Percentiles rank a stretch among this genome's conserved stretches.
Conservation (phyloP, 2,329 filamentous ascomycete genomes). For the Xylariaceae sp. region DNA sequence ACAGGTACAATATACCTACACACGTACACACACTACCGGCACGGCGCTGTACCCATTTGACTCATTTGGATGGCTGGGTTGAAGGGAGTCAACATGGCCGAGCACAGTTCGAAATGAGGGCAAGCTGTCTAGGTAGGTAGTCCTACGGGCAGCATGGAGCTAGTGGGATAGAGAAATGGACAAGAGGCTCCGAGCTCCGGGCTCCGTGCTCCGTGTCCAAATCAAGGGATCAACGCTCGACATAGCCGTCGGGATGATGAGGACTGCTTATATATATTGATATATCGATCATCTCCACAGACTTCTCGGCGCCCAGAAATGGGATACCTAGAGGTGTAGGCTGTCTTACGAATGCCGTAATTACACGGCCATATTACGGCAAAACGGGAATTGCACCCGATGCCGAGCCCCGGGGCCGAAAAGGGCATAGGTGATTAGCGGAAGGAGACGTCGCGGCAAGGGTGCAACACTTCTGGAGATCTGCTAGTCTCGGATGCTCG, state of each 20-base stretch:
- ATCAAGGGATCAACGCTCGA: conserved; percentile 15
- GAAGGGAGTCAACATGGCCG: conserved; percentile 1
- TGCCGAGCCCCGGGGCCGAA: background rate
- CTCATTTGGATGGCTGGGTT: too few species aligned
- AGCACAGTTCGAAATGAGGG: background rate
- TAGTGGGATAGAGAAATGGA: conserved; percentile 5
- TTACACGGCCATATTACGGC: conserved; percentile 11
- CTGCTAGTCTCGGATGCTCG: too few species aligned
- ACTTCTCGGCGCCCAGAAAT: conserved; percentile 11
- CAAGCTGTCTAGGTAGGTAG: background rate
- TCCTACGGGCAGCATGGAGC: background rate
- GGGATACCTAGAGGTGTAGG: conserved; percentile 10
- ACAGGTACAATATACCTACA: background rate
- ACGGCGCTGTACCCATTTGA: background rate
- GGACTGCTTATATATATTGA: background rate
- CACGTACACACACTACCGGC: background rate
- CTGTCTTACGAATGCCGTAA: background rate
- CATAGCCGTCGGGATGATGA: conserved; percentile 2
- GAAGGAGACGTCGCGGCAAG: too few species aligned
- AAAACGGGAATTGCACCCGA: conserved; percentile 19
- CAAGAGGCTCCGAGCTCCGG: conserved; percentile 20
- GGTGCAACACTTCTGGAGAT: too few species aligned
- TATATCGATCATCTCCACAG: conserved; percentile 15
- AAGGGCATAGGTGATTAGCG: background rate
- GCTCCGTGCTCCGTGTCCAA: conserved; percentile 23